These are phyloP conservation scores for Phyllostachys edulis DNA, from an alignment of 176 grass and related monocot species.

Conservation along the genomic window DNA sequence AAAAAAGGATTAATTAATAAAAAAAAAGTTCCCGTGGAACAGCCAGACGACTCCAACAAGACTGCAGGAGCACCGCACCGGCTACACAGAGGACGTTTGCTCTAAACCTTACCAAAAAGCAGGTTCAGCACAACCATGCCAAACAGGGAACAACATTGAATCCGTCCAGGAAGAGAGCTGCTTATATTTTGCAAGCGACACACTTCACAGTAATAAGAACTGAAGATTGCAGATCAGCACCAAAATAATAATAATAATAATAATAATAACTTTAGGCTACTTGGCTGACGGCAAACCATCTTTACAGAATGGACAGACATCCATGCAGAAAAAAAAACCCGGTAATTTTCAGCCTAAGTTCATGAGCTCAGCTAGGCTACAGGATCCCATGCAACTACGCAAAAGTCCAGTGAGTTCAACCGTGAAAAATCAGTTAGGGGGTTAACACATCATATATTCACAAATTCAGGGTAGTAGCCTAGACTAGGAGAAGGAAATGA, in stretches of 20 bases:
- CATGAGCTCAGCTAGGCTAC: not conserved
- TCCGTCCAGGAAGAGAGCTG: not conserved
- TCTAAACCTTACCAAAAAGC: not conserved
- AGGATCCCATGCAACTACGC: not conserved
- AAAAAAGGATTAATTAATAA: too few relatives aligned
- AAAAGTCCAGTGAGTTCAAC: not conserved
- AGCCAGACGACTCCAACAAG: too few relatives aligned
- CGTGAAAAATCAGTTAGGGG: not conserved
- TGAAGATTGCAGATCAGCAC: not conserved
- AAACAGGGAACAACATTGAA: not conserved
- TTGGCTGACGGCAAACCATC: not conserved
- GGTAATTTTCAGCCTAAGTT: not conserved
- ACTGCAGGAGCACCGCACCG: not conserved
- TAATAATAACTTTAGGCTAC: not conserved
- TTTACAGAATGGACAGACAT: not conserved
- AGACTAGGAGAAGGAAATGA: not conserved
- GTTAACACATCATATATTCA: constrained; percentile 28
- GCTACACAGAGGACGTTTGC: not conserved
- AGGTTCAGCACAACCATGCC: not conserved
- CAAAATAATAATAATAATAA: not conserved
- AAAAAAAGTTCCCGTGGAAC: too few relatives aligned
- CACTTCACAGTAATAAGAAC: not conserved
- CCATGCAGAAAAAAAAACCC: not conserved
- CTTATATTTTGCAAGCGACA: not conserved
- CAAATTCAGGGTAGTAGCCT: not conserved